These are phyloP conservation scores for Cardamine chenopodiifolia DNA, from an alignment of 345 rosid genomes.

Conservation along the genomic window DNA sequence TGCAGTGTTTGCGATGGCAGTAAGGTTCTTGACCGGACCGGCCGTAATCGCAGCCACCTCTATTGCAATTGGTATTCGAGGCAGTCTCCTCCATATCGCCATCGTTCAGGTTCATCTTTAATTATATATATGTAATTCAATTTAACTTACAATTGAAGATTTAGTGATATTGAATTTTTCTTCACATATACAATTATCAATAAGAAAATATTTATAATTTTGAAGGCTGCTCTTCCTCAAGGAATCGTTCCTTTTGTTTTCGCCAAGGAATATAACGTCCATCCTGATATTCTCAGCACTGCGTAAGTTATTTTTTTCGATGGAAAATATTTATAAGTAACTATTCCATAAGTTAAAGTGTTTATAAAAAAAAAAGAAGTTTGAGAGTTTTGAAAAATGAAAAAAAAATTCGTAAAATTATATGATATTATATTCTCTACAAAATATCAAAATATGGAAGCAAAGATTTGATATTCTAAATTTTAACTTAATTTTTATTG, in stretches of 20 bases:
- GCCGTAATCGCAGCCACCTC: slow-evolving; percentile 89
- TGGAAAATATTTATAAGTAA: not conserved
- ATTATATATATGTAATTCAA: not conserved
- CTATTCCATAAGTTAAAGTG: not conserved
- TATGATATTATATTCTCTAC: not conserved
- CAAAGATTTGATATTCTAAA: not conserved
- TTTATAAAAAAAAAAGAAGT: too few species aligned
- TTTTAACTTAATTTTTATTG: not conserved
- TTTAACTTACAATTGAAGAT: not conserved
- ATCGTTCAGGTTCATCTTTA: slow-evolving; percentile 61
- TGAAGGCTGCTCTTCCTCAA: slow-evolving; percentile 79
- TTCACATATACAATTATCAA: not conserved
- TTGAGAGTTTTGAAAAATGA: too few species aligned
- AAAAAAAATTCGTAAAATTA: not conserved
- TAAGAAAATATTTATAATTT: not conserved
- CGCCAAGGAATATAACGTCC: slow-evolving; percentile 70
- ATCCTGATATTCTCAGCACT: slow-evolving; percentile 71
- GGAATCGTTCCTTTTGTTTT: slow-evolving; percentile 73
- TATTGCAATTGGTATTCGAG: slow-evolving; percentile 76
- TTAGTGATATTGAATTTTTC: not conserved
- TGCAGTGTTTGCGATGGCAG: slow-evolving; percentile 81
- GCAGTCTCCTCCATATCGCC: slow-evolving; percentile 70
- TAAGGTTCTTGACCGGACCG: slow-evolving; percentile 78
- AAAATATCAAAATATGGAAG: not conserved
- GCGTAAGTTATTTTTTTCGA: slow-evolving; percentile 51